Evolutionary conservation across 2,329 filamentous ascomycete genomes (phyloP).

Genomic region (Nigrospora osmanthi): DNA sequence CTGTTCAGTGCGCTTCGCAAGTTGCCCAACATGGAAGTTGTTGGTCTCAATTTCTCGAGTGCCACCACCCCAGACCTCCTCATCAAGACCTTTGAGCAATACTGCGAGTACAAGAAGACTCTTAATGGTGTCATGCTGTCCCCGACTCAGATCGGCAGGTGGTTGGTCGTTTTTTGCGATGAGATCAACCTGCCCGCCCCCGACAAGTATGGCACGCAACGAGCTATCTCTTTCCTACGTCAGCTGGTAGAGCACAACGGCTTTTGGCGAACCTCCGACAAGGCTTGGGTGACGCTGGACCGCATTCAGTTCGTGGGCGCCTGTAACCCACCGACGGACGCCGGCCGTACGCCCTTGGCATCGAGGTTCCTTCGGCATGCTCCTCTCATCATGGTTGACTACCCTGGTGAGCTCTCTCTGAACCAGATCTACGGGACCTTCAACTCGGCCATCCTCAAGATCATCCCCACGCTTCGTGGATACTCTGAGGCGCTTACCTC

Average conservation of each 20-base stretch:
- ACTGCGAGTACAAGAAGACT: slow-evolving; percentile 99
- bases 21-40: slow-evolving; percentile 96
- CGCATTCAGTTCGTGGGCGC: slow-evolving; percentile 98
- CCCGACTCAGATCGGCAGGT: slow-evolving; percentile 91
- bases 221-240: slow-evolving; percentile 92
- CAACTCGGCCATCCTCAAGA: slow-evolving; percentile 93
- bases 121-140: slow-evolving; percentile 92
- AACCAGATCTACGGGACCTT: slow-evolving; percentile 98
- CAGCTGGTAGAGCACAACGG: slow-evolving; percentile 98
- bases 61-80: slow-evolving; percentile 95
- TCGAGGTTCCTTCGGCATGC: slow-evolving; percentile 91
- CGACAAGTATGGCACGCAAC: slow-evolving; percentile 94
- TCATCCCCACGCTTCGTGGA: slow-evolving; percentile 87
- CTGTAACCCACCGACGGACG: slow-evolving; percentile 96
- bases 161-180: slow-evolving; percentile 98
- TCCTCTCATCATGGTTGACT: slow-evolving; percentile 99
- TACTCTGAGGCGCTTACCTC: slow-evolving; percentile 91
- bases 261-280: slow-evolving; percentile 97
- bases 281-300: slow-evolving; percentile 95
- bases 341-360: slow-evolving; percentile 89
- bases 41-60: slow-evolving; percentile 98
- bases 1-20: slow-evolving; percentile 96
- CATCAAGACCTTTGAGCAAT: slow-evolving; percentile 98
- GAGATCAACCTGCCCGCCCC: slow-evolving; percentile 98
- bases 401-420: slow-evolving; percentile 89